These are phyloP conservation scores for Magnolia officinalis DNA, from an alignment of 164 flowering plant species.

Conservation along the genomic window DNA sequence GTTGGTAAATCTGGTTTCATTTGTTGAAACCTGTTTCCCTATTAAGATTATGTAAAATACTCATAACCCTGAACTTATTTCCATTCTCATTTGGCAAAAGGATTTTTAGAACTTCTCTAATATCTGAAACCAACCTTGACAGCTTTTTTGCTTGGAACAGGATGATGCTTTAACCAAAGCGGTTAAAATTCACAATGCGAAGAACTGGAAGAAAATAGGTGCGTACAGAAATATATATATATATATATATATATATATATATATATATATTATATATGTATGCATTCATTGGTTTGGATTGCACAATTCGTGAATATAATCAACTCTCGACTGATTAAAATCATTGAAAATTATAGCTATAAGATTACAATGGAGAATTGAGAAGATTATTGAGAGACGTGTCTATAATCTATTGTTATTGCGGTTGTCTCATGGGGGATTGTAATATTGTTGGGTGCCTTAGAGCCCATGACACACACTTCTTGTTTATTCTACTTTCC, in stretches of 20 bases:
- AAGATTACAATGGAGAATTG: not conserved
- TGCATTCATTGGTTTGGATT: not conserved
- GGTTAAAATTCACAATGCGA: constrained; percentile 39
- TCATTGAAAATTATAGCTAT: not conserved
- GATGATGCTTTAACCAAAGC: constrained; percentile 36
- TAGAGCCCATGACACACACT: too few species aligned
- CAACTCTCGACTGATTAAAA: not conserved
- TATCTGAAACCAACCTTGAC: not conserved
- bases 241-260: too few species aligned
- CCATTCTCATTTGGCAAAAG: not conserved
- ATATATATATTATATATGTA: too few species aligned
- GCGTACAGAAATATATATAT: not conserved
- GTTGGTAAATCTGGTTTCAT: not conserved
- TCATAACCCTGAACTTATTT: not conserved
- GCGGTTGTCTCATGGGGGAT: not conserved
- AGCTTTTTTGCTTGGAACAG: constrained; percentile 25
- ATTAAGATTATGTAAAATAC: not conserved
- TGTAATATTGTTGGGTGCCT: too few species aligned
- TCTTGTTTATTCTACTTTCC: too few species aligned
- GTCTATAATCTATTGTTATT: not conserved
- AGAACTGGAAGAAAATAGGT: constrained; percentile 74
- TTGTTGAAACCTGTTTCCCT: not conserved
- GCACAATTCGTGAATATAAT: not conserved
- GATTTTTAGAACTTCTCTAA: constrained; percentile 1
- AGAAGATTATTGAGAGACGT: not conserved